phyloP scores from a whole-genome alignment of 1,139 yeast species.

The Nakaseomyces glabratus region DNA sequence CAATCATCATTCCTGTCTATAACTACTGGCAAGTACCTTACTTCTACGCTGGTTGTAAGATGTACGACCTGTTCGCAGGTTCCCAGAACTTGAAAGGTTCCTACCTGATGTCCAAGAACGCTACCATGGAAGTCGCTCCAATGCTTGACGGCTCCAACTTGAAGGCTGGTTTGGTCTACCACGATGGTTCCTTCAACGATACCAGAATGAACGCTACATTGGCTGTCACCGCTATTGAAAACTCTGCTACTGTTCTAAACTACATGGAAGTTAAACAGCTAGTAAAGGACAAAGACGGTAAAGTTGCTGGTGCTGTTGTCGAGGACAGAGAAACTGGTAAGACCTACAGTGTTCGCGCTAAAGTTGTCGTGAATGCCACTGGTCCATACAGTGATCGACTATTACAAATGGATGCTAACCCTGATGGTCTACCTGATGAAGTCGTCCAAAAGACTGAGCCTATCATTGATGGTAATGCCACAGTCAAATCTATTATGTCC shows the following conservation, averaged over 20 bases:
- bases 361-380: slow-evolving; percentile 81
- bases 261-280: slow-evolving; percentile 75
- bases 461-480: slow-evolving; percentile 28
- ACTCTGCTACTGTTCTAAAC: slow-evolving; percentile 86
- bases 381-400: slow-evolving; percentile 87
- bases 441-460: slow-evolving; percentile 31
- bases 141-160: slow-evolving; percentile 73
- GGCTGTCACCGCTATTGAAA: slow-evolving; percentile 75
- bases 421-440: slow-evolving; percentile 45
- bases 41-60: slow-evolving; percentile 83
- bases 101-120: slow-evolving; percentile 59
- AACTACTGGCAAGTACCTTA: slow-evolving; percentile 96
- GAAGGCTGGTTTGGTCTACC: slow-evolving; percentile 88
- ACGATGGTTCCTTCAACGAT: slow-evolving; percentile 92
- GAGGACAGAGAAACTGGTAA: slow-evolving; percentile 66
- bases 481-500: slow-evolving; percentile 14
- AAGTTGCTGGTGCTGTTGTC: slow-evolving; percentile 69
- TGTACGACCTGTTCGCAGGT: slow-evolving; percentile 92
- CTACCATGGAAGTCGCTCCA: slow-evolving; percentile 73
- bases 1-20: slow-evolving; percentile 92
- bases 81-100: slow-evolving; percentile 74
- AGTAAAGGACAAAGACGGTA: slow-evolving; percentile 50
- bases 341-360: slow-evolving; percentile 51
- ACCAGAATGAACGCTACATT: slow-evolving; percentile 82
- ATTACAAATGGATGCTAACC: slow-evolving; percentile 76